Percentiles rank a stretch among this genome's conserved stretches.
These are phyloP conservation scores for Phytophthora foliorum DNA, from an alignment of 352 stramenopile species.

Conservation along the genomic window DNA sequence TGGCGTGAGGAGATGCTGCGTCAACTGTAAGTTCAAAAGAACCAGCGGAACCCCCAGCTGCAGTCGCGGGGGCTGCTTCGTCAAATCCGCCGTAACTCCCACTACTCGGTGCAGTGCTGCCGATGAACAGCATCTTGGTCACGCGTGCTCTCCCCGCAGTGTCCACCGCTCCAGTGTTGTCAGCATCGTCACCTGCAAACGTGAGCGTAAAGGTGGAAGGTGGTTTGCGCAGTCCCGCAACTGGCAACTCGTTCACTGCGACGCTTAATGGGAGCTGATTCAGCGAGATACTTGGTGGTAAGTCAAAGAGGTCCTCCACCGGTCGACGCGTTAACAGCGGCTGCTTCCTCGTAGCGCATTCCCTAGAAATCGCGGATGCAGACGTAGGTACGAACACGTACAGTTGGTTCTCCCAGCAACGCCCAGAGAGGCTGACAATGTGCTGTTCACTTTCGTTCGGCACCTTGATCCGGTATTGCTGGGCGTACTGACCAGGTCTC, in stretches of 20 bases:
- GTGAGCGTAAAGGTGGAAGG: conserved; percentile 50
- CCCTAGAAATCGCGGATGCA: neutral
- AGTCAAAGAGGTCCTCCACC: conserved; percentile 79
- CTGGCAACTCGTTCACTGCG: conserved; percentile 24
- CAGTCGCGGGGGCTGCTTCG: conserved; percentile 12
- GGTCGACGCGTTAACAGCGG: conserved; percentile 22
- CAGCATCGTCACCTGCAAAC: conserved; percentile 43
- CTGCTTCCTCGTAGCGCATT: conserved; percentile 5
- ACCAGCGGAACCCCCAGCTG: conserved; percentile 20
- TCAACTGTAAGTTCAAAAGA: conserved; percentile 78
- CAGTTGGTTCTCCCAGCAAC: conserved; percentile 85
- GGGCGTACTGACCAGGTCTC: conserved; percentile 62
- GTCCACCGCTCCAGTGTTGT: conserved; percentile 21
- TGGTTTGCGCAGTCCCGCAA: conserved; percentile 56
- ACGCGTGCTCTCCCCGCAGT: conserved; percentile 10
- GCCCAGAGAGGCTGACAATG: conserved; percentile 57
- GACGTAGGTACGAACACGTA: conserved; percentile 69
- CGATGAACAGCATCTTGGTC: conserved; percentile 54
- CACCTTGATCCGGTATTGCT: conserved; percentile 70
- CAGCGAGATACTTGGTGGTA: conserved; percentile 63
- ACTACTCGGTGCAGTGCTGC: conserved; percentile 47
- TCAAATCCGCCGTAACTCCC: conserved; percentile 32
- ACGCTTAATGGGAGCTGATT: conserved; percentile 26
- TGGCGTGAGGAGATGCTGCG: conserved; percentile 54
- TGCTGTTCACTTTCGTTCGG: conserved; percentile 82